These are phyloP conservation scores for Lactarius akahatsu DNA, from an alignment of 768 basidiomycete genomes.

Conservation along the genomic window DNA sequence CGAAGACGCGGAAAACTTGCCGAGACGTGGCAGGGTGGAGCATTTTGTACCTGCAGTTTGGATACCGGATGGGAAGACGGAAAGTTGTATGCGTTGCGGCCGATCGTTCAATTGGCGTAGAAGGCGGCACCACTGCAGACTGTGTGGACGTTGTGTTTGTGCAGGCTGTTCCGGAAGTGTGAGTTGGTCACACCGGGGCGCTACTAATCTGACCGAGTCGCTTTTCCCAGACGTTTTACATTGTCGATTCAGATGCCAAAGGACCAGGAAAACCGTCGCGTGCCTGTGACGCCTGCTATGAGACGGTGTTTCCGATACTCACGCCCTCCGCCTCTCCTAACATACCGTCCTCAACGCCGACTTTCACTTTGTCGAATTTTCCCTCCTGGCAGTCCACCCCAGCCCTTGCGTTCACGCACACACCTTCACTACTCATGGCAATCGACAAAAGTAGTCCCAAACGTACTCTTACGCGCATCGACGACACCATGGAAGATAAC, in stretches of 20 bases:
- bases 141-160: conserved; percentile 87
- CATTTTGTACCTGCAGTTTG: conserved; percentile 90
- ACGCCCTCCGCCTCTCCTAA: conserved; percentile 28
- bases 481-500: conserved; percentile 25
- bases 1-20: conserved; percentile 40
- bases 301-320: conserved; percentile 76
- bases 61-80: conserved; percentile 86
- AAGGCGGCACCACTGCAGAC: conserved; percentile 80
- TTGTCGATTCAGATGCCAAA: conserved; percentile 53
- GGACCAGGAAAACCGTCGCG: conserved; percentile 61
- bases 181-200: conserved; percentile 29
- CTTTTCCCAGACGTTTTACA: conserved; percentile 71
- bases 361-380: conserved; percentile 51
- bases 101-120: conserved; percentile 74
- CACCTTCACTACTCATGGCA: conserved; percentile 42
- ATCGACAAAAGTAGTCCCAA: conserved; percentile 38
- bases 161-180: conserved; percentile 80
- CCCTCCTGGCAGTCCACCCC: conserved; percentile 58
- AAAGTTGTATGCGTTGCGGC: conserved; percentile 82
- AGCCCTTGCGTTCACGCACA: conserved; percentile 25
- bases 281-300: conserved; percentile 84
- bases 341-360: conserved; percentile 38
- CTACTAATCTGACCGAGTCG: conserved; percentile 14
- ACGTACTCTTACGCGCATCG: conserved; percentile 29
- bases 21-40: conserved; percentile 58